Percentiles rank a stretch among this genome's conserved stretches.
phyloP scores from a whole-genome alignment of 2,329 filamentous ascomycete genomes.

The Aspergillus sp. region DNA sequence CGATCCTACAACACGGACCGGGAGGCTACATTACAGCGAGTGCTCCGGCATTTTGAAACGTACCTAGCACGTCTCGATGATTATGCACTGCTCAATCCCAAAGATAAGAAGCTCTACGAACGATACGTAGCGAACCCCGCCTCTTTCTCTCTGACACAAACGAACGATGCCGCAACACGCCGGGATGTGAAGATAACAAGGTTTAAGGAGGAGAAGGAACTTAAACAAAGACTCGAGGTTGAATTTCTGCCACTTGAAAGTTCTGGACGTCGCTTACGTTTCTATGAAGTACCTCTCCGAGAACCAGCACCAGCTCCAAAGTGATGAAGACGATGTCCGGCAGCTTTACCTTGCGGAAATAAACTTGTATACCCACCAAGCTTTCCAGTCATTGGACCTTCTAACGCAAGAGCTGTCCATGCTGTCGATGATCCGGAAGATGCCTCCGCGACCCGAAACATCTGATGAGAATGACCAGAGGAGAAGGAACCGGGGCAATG shows the following conservation, averaged over 20 bases:
- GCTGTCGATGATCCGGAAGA: constrained; percentile 69
- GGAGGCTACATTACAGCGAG: constrained; percentile 63
- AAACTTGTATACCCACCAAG: constrained; percentile 72
- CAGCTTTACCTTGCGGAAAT: constrained; percentile 78
- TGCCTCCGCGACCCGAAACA: constrained; percentile 45
- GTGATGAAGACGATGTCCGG: constrained; percentile 84
- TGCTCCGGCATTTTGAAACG: constrained; percentile 73
- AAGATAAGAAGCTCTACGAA: constrained; percentile 72
- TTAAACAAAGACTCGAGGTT: constrained; percentile 81
- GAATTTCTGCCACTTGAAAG: constrained; percentile 26
- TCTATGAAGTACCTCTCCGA: constrained; percentile 59
- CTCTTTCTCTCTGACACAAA: constrained; percentile 73
- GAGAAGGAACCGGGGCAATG: constrained; percentile 53
- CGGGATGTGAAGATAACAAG: constrained; percentile 84
- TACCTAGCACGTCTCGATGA: constrained; percentile 78
- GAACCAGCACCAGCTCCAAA: constrained; percentile 64
- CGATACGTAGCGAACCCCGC: constrained; percentile 72
- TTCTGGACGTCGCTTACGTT: constrained; percentile 33
- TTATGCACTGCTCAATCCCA: constrained; percentile 71
- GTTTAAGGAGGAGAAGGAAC: constrained; percentile 81
- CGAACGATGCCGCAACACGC: constrained; percentile 68
- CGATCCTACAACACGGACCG: constrained; percentile 68
- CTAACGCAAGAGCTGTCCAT: constrained; percentile 84
- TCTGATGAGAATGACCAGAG: constrained; percentile 42
- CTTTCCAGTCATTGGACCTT: constrained; percentile 86